A percentile compares a stretch with the other conserved stretches of the same genome.
phyloP scores from a whole-genome alignment of 352 stramenopile genomes.

The Globisporangium camurandrum region DNA sequence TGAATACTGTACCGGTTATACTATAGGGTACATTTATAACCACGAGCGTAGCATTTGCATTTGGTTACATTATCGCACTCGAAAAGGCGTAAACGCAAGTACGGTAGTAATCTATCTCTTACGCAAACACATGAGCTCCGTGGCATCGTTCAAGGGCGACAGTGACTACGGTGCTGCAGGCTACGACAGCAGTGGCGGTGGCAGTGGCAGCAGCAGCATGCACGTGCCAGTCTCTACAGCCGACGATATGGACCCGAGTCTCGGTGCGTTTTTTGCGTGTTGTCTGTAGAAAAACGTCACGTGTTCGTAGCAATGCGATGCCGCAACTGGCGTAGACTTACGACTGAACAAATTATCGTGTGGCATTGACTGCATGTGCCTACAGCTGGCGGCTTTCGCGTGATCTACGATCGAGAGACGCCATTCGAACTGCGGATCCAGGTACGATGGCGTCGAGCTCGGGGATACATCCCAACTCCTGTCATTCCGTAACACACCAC shows the following conservation, averaged over 20 bases:
- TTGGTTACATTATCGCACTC: conserved; percentile 1
- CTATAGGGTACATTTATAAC: no score
- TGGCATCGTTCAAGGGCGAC: conserved; percentile 28
- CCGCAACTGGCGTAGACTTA: background rate
- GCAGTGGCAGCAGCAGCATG: conserved; percentile 7
- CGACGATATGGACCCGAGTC: conserved; percentile 77
- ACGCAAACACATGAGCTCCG: conserved; percentile 22
- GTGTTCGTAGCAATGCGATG: background rate
- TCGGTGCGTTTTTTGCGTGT: conserved; percentile 25
- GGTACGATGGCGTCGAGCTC: conserved; percentile 33
- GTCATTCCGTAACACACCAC: no score
- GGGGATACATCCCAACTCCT: no score
- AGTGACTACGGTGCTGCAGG: conserved; percentile 13
- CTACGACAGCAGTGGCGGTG: conserved; percentile 2
- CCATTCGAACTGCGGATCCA: conserved; percentile 88
- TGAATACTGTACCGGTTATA: no score
- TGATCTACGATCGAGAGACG: conserved; percentile 89
- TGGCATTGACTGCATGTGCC: conserved; percentile 1
- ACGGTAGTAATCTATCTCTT: background rate
- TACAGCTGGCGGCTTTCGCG: conserved; percentile 70
- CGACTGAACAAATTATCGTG: background rate
- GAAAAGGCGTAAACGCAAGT: no score
- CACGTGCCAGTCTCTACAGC: conserved; percentile 38
- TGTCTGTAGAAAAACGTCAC: background rate
- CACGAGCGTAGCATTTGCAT: no score